phyloP scores from a whole-genome alignment of 2,329 filamentous ascomycete species.

The Parafenestella ontariensis region DNA sequence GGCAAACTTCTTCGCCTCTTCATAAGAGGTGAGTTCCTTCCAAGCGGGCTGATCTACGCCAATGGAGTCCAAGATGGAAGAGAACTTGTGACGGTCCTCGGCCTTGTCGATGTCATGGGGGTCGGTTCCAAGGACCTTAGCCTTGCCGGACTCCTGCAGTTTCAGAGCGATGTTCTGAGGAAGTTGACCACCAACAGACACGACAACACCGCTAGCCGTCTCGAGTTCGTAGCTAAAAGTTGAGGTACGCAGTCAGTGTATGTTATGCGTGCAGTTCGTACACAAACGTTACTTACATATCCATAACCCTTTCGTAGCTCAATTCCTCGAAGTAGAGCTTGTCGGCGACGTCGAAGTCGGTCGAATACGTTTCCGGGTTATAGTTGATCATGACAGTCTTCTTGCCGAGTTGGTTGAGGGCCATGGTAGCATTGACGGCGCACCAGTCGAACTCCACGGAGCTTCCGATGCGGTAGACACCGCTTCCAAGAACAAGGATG shows the following conservation, averaged over 20 bases:
- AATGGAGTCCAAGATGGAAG: conserved; percentile 94
- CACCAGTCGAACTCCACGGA: conserved; percentile 99
- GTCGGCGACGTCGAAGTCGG: conserved; percentile 89
- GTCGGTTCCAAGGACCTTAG: conserved; percentile 90
- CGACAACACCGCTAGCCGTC: conserved; percentile 82
- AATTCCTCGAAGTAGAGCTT: conserved; percentile 97
- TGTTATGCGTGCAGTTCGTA: too few species aligned
- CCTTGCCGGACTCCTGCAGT: conserved; percentile 88
- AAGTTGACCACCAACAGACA: conserved; percentile 94
- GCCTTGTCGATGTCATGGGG: conserved; percentile 96
- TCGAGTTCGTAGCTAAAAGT: conserved; percentile 98
- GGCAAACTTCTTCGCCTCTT: conserved; percentile 87
- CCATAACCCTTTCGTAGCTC: conserved; percentile 97
- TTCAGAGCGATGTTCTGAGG: conserved; percentile 97
- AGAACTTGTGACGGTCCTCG: conserved; percentile 98
- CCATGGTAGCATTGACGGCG: conserved; percentile 86
- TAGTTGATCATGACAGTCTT: conserved; percentile 99
- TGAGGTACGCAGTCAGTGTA: too few species aligned
- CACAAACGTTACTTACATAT: too few species aligned
- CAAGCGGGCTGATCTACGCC: conserved; percentile 96
- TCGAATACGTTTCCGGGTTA: conserved; percentile 81
- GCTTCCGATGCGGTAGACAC: conserved; percentile 96
- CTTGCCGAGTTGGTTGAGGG: conserved; percentile 84
- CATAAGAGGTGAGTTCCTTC: conserved; percentile 93
- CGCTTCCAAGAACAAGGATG: conserved; percentile 86